Base-by-base conservation (phyloP, 1,284 basidiomycete species). In the Kwoniella shivajii region DNA sequence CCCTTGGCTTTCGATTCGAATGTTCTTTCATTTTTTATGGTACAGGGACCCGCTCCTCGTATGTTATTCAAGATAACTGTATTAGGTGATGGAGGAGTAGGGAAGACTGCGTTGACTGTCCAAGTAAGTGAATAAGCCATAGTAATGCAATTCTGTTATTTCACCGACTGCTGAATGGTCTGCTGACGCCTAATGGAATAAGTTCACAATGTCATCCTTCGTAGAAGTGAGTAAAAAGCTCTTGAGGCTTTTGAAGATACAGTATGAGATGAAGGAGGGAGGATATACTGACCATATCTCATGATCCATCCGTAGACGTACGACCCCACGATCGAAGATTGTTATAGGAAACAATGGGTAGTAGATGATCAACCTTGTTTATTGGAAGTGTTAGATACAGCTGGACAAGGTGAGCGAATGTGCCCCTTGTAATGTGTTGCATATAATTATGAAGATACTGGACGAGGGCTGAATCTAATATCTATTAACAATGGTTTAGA, bases 21-120 rank as follows among this genome's bases (percentile, higher is more conserved):
- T 37, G n/a, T 37, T 37, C 11, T n/a, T 37, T 37, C 11, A 11
- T 22, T 22, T 39, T 39, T 39, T n/a, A n/a, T n/a, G 9, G 16
- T 5, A 43, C 14, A 52, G 50, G 44, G 38, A 13, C 52, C 47
- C 7, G 36, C 57, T 27, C 54, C 59, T 20, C 59, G 75, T 44
- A 77, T 76, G 72, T 58, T 77, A 52, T 74, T 70, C 73, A 78
- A 78, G 62, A 72, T 97, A 70, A 92, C 93, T 64, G 92, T 97
- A 65, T 84, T 97, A 55, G 93, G 93, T 65, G 94, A 98, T 80
- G 94, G 94, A 80, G 94, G 94, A 80, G 94, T 97, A 33, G 94
- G 94, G 64, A 98, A 97, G 84, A 97, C 94, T 56, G 94, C 94
- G 22, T 79, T 98, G 72, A 94, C 93, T 64, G 92, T 97, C 48